Conservation (phyloP, 805 yeast species). For the Cyberlindnera xishuangbannaensis region DNA sequence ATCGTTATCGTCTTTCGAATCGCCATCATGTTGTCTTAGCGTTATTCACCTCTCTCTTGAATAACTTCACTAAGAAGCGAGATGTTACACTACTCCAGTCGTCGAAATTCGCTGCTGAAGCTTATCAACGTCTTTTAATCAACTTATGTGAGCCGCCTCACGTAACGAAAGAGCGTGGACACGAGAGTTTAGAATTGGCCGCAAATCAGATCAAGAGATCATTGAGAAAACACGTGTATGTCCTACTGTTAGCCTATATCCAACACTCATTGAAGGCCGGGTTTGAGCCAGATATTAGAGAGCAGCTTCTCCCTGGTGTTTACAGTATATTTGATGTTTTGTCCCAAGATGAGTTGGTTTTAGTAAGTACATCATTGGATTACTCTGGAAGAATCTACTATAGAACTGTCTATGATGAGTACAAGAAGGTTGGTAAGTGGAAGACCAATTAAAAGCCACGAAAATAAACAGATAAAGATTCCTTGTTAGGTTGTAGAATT, state of each 20-base stretch:
- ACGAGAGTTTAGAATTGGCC: constrained; percentile 45
- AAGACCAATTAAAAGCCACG: constrained; percentile 16
- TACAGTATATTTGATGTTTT: constrained; percentile 63
- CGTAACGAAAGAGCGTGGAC: constrained; percentile 26
- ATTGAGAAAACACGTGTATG: constrained; percentile 58
- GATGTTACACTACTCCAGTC: constrained; percentile 20
- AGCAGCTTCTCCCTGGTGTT: constrained; percentile 47
- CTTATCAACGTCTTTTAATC: constrained; percentile 49
- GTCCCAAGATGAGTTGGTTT: constrained; percentile 57
- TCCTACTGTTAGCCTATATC: constrained; percentile 54
- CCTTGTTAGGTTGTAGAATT: neutral
- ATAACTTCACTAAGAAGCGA: constrained; percentile 31
- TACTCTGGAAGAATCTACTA: constrained; percentile 61
- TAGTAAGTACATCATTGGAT: constrained; percentile 63
- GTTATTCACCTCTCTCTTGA: constrained; percentile 46
- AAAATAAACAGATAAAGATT: too few species aligned
- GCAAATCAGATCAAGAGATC: constrained; percentile 50
- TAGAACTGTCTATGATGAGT: constrained; percentile 63
- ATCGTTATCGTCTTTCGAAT: constrained; percentile 61
- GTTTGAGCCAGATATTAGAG: constrained; percentile 41
- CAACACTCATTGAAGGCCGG: constrained; percentile 44
- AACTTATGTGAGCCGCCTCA: constrained; percentile 68
- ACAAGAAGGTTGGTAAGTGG: constrained; percentile 80
- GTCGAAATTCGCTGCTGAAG: constrained; percentile 36
- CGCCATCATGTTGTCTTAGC: constrained; percentile 65